phyloP scores from a whole-genome alignment of 805 yeast genomes.

The Nakazawaea ernobii region DNA sequence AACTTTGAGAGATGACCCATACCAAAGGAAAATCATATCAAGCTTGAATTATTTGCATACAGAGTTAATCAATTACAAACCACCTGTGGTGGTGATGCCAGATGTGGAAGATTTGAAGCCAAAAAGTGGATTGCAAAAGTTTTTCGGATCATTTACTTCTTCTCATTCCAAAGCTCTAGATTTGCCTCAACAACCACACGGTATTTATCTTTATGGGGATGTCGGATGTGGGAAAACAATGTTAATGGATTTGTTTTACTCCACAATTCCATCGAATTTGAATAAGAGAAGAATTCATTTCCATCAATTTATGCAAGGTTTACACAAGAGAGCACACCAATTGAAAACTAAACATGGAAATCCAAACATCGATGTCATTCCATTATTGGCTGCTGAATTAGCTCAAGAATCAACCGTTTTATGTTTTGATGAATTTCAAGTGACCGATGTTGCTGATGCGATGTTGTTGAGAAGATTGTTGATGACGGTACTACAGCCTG shows the following conservation, averaged over 20 bases:
- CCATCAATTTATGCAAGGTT: slow-evolving; percentile 94
- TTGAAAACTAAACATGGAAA: slow-evolving; percentile 58
- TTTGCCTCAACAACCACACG: slow-evolving; percentile 53
- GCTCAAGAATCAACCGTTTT: slow-evolving; percentile 70
- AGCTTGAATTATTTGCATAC: slow-evolving; percentile 56
- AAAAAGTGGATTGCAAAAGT: slow-evolving; percentile 30
- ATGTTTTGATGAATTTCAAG: slow-evolving; percentile 97
- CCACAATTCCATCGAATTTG: slow-evolving; percentile 72
- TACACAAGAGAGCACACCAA: slow-evolving; percentile 83
- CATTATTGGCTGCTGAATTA: slow-evolving; percentile 76
- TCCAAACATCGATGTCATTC: slow-evolving; percentile 73
- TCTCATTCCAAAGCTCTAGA: slow-evolving; percentile 15
- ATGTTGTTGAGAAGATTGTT: slow-evolving; percentile 82
- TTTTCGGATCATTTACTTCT: slow-evolving; percentile 2
- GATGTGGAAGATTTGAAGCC: slow-evolving; percentile 46
- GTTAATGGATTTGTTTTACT: slow-evolving; percentile 93
- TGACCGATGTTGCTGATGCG: slow-evolving; percentile 97
- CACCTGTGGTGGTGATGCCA: slow-evolving; percentile 56
- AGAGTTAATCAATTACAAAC: slow-evolving; percentile 47
- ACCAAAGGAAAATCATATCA: slow-evolving; percentile 70
- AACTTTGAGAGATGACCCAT: slow-evolving; percentile 62
- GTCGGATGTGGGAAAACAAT: slow-evolving; percentile 98
- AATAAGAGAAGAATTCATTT: slow-evolving; percentile 83
- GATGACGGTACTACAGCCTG: slow-evolving; percentile 57
- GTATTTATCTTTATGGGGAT: slow-evolving; percentile 92